phyloP scores from a whole-genome alignment of 1,139 yeast species.

The Candida sp. region DNA sequence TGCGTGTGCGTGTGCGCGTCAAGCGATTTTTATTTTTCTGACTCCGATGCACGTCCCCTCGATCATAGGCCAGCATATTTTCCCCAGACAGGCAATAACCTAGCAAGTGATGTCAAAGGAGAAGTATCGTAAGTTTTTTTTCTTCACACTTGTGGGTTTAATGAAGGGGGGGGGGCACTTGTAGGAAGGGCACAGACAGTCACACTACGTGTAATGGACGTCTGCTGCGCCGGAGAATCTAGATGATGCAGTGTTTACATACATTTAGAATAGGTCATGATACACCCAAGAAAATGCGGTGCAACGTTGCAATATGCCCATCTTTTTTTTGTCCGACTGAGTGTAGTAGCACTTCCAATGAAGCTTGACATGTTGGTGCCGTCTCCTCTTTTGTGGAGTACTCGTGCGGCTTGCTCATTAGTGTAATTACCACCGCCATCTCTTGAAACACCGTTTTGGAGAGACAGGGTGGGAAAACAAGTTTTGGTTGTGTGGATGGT shows the following conservation, averaged over 20 bases:
- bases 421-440: no score
- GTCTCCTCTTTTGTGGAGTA: no score
- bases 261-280: neutral
- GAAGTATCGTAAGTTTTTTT: conserved; percentile 1
- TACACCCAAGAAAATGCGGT: no score
- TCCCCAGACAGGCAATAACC: neutral
- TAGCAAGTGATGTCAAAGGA: neutral
- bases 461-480: no score
- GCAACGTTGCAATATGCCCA: neutral
- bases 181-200: neutral
- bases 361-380: no score
- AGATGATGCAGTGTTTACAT: neutral
- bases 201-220: no score
- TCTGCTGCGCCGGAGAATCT: neutral
- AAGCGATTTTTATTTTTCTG: neutral
- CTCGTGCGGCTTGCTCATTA: no score
- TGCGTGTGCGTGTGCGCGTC: neutral
- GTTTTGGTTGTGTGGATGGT: neutral
- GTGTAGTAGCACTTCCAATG: no score
- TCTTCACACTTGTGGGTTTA: neutral
- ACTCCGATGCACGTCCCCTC: neutral
- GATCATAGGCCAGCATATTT: neutral
- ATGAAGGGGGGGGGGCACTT: neutral
- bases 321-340: no score
- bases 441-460: no score